Conservation (phyloP, 1,139 yeast species). For the Zygosaccharomyces sapae region DNA sequence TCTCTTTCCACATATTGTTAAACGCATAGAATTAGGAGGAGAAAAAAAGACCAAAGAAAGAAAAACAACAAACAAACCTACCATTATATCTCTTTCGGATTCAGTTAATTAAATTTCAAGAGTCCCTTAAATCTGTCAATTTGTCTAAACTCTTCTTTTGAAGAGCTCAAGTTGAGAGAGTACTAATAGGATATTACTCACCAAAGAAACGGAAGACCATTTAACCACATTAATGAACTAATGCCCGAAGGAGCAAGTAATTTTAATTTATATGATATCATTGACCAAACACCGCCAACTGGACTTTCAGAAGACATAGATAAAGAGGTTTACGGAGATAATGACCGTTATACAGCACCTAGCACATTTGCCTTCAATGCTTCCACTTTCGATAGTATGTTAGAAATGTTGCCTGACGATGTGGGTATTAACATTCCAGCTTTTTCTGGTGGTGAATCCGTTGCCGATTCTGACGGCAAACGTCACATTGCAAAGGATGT, state of each 20-base stretch:
- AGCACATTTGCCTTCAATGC: constrained; percentile 12
- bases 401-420: constrained; percentile 37
- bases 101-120: not conserved
- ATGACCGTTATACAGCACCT: constrained; percentile 8
- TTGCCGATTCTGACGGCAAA: not conserved
- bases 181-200: not conserved
- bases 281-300: constrained; percentile 14
- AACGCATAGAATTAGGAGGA: not conserved
- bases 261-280: constrained; percentile 14
- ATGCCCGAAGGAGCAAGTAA: constrained; percentile 10
- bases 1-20: not conserved
- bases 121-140: not conserved
- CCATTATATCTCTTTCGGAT: no score
- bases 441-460: not conserved
- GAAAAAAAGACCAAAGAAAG: constrained; percentile 2
- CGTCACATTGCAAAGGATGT: not conserved
- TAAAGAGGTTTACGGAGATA: constrained; percentile 2
- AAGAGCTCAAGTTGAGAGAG: not conserved
- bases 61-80: no score
- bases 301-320: constrained; percentile 9
- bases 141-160: not conserved
- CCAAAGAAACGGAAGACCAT: not conserved
- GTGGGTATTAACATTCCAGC: constrained; percentile 16
- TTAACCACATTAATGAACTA: constrained; percentile 10
- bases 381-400: constrained; percentile 34